Percentiles rank a stretch among this genome's conserved stretches.
phyloP scores from a whole-genome alignment of 306 rosid species.

The Cercis canadensis region DNA sequence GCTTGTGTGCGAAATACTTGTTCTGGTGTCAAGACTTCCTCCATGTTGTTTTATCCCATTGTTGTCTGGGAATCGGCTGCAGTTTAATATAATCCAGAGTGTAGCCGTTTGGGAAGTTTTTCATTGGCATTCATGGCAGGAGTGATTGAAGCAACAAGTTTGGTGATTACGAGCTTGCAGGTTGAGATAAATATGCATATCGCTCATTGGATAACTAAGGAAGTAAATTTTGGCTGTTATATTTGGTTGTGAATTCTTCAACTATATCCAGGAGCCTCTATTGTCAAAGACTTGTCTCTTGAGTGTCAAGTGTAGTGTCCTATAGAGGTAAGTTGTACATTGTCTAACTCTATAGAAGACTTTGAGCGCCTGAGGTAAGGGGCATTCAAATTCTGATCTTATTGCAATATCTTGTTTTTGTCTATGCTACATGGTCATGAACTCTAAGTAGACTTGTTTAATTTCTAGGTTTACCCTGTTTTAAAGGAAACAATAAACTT shows the following conservation, averaged over 20 bases:
- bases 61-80: constrained; percentile 36
- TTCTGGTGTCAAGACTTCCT: constrained; percentile 31
- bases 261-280: constrained; percentile 43
- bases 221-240: constrained; percentile 10
- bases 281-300: constrained; percentile 37
- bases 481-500: constrained; percentile 39
- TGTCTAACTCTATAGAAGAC: constrained; percentile 58
- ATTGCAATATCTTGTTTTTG: constrained; percentile 42
- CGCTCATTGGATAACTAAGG: constrained; percentile 39
- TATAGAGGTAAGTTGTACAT: constrained; percentile 70
- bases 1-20: constrained; percentile 33
- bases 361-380: constrained; percentile 43
- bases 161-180: constrained; percentile 50
- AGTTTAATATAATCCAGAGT: constrained; percentile 33
- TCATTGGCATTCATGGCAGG: constrained; percentile 40
- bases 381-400: constrained; percentile 47
- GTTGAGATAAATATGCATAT: constrained; percentile 42
- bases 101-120: constrained; percentile 41
- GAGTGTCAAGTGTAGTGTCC: constrained; percentile 44
- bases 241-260: constrained; percentile 45
- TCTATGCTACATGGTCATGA: constrained; percentile 38
- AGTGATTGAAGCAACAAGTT: constrained; percentile 43
- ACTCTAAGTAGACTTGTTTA: constrained; percentile 33
- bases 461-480: constrained; percentile 36
- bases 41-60: constrained; percentile 35